Conservation (phyloP, 805 yeast genomes). For the Schizosaccharomyces pombe region DNA sequence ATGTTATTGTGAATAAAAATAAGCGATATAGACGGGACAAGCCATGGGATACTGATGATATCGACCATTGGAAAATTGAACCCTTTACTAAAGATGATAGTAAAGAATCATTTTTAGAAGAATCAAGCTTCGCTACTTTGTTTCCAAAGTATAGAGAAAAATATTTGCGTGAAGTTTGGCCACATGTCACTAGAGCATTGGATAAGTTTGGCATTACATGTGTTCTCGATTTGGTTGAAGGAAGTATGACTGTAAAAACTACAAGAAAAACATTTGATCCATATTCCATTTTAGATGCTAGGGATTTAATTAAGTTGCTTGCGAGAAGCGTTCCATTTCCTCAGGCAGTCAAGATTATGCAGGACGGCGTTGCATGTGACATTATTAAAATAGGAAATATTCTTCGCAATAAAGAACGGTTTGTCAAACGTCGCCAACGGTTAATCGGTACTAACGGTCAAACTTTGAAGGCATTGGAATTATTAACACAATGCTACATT, state of each 20-base stretch:
- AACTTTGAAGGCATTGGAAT: conserved; percentile 82
- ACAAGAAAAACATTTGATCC: conserved; percentile 92
- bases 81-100: conserved; percentile 81
- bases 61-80: conserved; percentile 63
- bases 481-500: conserved; percentile 84
- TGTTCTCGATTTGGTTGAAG: conserved; percentile 74
- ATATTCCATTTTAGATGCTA: conserved; percentile 72
- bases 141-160: conserved; percentile 93
- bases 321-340: conserved; percentile 95
- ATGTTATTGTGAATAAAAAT: not conserved
- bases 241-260: conserved; percentile 90
- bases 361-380: conserved; percentile 87
- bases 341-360: conserved; percentile 75
- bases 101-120: conserved; percentile 78
- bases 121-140: conserved; percentile 77
- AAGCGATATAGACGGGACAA: conserved; percentile 2
- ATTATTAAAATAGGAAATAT: conserved; percentile 82
- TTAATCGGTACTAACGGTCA: conserved; percentile 93
- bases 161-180: conserved; percentile 75
- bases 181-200: conserved; percentile 65
- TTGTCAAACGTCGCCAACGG: conserved; percentile 86
- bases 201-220: conserved; percentile 56
- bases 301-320: conserved; percentile 77
- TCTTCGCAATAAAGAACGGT: conserved; percentile 76
- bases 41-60: conserved; percentile 76